These are phyloP conservation scores for Alnus glutinosa DNA, from an alignment of 306 rosid species.

Conservation along the genomic window DNA sequence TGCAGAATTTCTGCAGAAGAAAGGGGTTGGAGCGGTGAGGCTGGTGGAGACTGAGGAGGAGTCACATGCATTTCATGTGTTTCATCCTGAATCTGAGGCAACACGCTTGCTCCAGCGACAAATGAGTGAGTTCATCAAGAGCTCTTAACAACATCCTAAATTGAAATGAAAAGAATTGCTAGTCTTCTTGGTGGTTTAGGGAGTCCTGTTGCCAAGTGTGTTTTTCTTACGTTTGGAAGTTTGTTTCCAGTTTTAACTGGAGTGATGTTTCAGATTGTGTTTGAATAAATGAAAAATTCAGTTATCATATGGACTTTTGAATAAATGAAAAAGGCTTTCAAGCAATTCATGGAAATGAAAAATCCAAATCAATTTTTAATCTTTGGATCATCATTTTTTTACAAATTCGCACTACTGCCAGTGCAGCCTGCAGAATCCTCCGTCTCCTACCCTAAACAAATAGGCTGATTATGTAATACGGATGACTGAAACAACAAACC, in stretches of 20 bases:
- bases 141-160: conserved; percentile 20
- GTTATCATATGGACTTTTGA: not conserved
- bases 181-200: not conserved
- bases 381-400: not conserved
- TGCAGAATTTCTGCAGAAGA: conserved; percentile 57
- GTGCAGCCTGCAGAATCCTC: not conserved
- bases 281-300: too few relatives aligned
- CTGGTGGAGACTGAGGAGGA: conserved; percentile 61
- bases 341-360: not conserved
- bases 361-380: not conserved
- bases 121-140: conserved; percentile 59
- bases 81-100: conserved; percentile 53
- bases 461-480: not conserved
- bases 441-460: not conserved
- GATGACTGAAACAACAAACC: too few relatives aligned
- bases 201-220: too few relatives aligned
- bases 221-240: too few relatives aligned
- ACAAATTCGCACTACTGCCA: not conserved
- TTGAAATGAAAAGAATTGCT: not conserved
- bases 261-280: too few relatives aligned
- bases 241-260: too few relatives aligned
- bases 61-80: conserved; percentile 58
- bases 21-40: conserved; percentile 48
- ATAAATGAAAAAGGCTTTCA: not conserved
- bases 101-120: conserved; percentile 61